phyloP scores from a whole-genome alignment of 2,329 filamentous ascomycete genomes.

The Helotiales sp. region DNA sequence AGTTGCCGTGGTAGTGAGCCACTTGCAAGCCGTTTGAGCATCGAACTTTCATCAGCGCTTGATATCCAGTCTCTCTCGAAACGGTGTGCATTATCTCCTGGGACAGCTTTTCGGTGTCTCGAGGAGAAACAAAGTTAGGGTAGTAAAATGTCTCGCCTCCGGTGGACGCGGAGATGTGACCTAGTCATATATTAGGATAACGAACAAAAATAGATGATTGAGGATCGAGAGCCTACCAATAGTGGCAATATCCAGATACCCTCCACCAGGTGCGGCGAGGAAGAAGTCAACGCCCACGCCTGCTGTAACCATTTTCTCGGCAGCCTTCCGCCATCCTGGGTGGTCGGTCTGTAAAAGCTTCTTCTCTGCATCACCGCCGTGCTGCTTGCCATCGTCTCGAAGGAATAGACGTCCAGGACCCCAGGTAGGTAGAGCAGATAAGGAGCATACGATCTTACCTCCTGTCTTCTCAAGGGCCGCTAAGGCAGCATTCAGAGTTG shows the following conservation, averaged over 20 bases:
- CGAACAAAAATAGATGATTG: neutral
- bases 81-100: constrained; percentile 85
- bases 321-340: constrained; percentile 80
- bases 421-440: constrained; percentile 87
- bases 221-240: constrained; percentile 59
- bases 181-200: constrained; percentile 41
- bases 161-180: constrained; percentile 83
- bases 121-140: constrained; percentile 87
- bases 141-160: constrained; percentile 97
- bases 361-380: constrained; percentile 85
- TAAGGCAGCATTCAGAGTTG: constrained; percentile 79
- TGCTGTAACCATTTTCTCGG: constrained; percentile 81
- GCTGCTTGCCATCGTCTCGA: constrained; percentile 84
- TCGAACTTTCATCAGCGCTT: constrained; percentile 96
- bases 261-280: constrained; percentile 84
- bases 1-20: constrained; percentile 92
- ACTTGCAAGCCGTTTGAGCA: constrained; percentile 97
- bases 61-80: constrained; percentile 88
- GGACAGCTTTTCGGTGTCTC: constrained; percentile 81
- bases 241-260: constrained; percentile 90
- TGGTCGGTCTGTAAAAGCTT: constrained; percentile 91
- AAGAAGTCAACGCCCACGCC: constrained; percentile 95
- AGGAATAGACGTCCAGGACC: constrained; percentile 83
- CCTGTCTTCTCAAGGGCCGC: constrained; percentile 84
- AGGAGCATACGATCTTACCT: constrained; percentile 86